Percentiles rank a stretch among this genome's conserved stretches.
phyloP scores from a whole-genome alignment of 202 grass and related monocot species.

The Setaria italica region DNA sequence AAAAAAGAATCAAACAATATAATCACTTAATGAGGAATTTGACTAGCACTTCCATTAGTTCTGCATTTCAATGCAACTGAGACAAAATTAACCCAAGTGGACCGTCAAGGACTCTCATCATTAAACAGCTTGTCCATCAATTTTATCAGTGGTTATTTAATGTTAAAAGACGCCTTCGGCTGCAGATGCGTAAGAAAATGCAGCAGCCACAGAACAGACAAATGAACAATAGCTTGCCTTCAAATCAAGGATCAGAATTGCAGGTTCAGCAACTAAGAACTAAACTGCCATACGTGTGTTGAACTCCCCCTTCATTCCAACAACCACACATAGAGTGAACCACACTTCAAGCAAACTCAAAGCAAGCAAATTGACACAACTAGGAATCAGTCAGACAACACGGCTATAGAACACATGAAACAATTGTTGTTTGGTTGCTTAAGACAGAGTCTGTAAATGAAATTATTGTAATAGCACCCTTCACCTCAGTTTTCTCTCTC shows the following conservation, averaged over 20 bases:
- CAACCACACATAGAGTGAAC: slow-evolving; percentile 37
- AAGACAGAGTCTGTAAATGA: slow-evolving; percentile 9
- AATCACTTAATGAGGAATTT: slow-evolving; percentile 24
- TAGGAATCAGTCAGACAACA: slow-evolving; percentile 27
- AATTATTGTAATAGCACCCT: slow-evolving; percentile 22
- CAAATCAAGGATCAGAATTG: slow-evolving; percentile 37
- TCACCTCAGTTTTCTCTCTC: slow-evolving; percentile 8
- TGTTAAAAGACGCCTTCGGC: background rate
- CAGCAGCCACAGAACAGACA: slow-evolving; percentile 25
- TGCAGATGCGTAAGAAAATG: slow-evolving; percentile 35
- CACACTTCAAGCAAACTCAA: slow-evolving; percentile 45
- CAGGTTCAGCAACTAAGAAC: slow-evolving; percentile 15
- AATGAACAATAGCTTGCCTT: slow-evolving; percentile 33
- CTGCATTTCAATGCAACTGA: background rate
- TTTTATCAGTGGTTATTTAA: background rate
- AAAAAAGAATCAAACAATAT: background rate
- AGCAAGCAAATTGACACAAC: slow-evolving; percentile 18
- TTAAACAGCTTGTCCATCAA: background rate
- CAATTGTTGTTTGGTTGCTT: slow-evolving; percentile 32
- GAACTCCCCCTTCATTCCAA: slow-evolving; percentile 22
- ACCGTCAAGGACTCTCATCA: background rate
- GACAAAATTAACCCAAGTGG: slow-evolving; percentile 16
- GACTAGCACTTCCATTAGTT: background rate
- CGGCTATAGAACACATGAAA: slow-evolving; percentile 33
- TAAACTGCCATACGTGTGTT: slow-evolving; percentile 4